Evolutionary conservation across 306 rosid species (phyloP), one percentile per base, ranked within the genome.

Genomic region (Comarum palustre): DNA sequence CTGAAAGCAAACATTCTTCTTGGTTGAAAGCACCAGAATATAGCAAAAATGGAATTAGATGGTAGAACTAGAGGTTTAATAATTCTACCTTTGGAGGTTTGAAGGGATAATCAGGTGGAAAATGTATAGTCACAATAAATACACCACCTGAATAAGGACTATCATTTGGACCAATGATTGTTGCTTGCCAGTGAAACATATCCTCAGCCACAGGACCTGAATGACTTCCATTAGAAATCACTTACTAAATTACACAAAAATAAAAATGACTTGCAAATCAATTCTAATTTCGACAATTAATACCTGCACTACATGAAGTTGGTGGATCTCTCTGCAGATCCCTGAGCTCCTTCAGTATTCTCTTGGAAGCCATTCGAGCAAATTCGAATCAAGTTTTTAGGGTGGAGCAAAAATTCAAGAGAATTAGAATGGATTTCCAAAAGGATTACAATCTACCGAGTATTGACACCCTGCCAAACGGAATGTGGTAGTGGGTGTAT

Each of bases 81-180:
- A n/a, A n/a, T n/a, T n/a, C n/a, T n/a, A 93, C 97, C 96, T 89
- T 91, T 27, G 98, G 98, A 74, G 97, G 98, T 83, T 93, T 93
- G 89, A 93, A 91, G 57, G 98, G 98, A 80, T 93, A 91, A 81
- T 93, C 98, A 57, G 96, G 97, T 73, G 90, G 97, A 52, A 93
- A 93, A 85, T 93, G 94, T 79, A 93, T 93, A 13, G 85, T 84
- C 0, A 89, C 97, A 73, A 93, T 88, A 81, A 93, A 93, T 74
- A 93, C 97, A 5, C 98, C 98, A 25, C 97, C 94, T 55, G 97
- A 83, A 76, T 91, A 93, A 43, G 98, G 97, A 73, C 98, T 89
- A n/a, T 93, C 98, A 80, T 84, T 87, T 71, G 98, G 98, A 80
- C 96, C 98, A 19, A 93, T 89, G 38, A 93, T 91, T 64, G 98